phyloP scores from a whole-genome alignment of 1,284 basidiomycete genomes.

The Cutaneotrichosporon arboriforme region DNA sequence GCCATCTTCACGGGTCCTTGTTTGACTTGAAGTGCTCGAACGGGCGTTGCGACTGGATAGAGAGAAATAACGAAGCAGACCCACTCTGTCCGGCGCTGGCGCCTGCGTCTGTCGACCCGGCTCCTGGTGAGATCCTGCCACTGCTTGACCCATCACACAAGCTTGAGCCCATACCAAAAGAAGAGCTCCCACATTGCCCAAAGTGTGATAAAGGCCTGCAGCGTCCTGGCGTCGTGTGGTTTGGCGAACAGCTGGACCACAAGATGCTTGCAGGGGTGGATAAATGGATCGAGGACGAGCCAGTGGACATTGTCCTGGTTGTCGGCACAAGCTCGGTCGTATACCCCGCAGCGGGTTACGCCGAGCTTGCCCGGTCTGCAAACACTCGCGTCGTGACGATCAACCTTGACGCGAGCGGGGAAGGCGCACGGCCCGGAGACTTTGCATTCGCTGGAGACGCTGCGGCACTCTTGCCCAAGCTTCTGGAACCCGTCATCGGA shows the following conservation, averaged over 20 bases:
- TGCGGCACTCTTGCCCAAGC: slow-evolving; percentile 4
- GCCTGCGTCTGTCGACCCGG: background rate
- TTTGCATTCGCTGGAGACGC: slow-evolving; percentile 13
- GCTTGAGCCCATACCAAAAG: background rate
- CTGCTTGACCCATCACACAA: slow-evolving; percentile 6
- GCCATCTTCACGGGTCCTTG: slow-evolving; percentile 14
- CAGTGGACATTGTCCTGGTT: slow-evolving; percentile 13
- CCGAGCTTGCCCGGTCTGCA: slow-evolving; percentile 6
- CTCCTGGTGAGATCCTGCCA: background rate
- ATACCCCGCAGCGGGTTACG: slow-evolving; percentile 13
- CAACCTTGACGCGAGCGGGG: slow-evolving; percentile 10
- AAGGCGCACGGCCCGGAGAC: slow-evolving; percentile 1
- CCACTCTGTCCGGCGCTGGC: slow-evolving; percentile 7
- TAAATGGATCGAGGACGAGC: slow-evolving; percentile 7
- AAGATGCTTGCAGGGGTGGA: slow-evolving; percentile 8
- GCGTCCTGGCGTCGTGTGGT: slow-evolving; percentile 17
- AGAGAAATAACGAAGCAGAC: slow-evolving; percentile 3
- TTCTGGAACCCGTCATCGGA: slow-evolving; percentile 11
- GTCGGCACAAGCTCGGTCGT: slow-evolving; percentile 12
- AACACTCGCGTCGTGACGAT: slow-evolving; percentile 8
- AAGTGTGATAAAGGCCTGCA: slow-evolving; percentile 3
- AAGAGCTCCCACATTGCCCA: slow-evolving; percentile 5
- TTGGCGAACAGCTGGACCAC: slow-evolving; percentile 13
- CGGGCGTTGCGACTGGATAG: background rate
- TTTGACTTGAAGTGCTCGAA: slow-evolving; percentile 12